Conservation (phyloP, 352 stramenopile genomes). For the Phytophthora citrophthora region DNA sequence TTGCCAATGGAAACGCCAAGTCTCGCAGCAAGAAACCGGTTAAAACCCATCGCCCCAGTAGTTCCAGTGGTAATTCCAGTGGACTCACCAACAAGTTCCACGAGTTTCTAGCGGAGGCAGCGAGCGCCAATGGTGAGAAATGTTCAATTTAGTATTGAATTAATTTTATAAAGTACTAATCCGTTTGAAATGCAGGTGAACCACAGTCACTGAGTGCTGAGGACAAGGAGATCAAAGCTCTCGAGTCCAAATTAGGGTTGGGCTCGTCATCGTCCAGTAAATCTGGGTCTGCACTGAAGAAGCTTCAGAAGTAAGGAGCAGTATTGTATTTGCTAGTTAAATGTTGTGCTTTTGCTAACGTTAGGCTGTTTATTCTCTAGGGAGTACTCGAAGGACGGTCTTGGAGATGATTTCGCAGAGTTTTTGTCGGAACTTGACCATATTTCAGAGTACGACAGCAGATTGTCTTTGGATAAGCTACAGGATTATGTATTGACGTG, state of each 20-base stretch:
- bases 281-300: conserved; percentile 55
- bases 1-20: conserved; percentile 11
- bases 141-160: background rate
- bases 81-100: conserved; percentile 81
- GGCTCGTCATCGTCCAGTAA: conserved; percentile 41
- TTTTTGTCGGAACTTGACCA: conserved; percentile 77
- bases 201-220: conserved; percentile 41
- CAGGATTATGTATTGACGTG: background rate
- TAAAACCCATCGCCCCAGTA: conserved; percentile 11
- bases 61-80: background rate
- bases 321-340: background rate
- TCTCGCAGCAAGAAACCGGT: conserved; percentile 14
- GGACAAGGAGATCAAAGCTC: conserved; percentile 71
- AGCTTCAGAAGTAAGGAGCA: conserved; percentile 64
- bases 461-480: background rate
- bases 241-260: conserved; percentile 77
- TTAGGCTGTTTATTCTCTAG: conserved; percentile 32
- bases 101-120: conserved; percentile 76
- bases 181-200: conserved; percentile 8
- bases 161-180: background rate
- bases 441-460: conserved; percentile 63
- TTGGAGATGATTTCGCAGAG: conserved; percentile 84
- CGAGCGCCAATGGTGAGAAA: conserved; percentile 25
- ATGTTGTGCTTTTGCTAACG: conserved; percentile 4
- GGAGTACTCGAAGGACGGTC: conserved; percentile 79